Base-by-base conservation (phyloP, 2,329 filamentous ascomycete genomes). In the Rutstroemia sp. region DNA sequence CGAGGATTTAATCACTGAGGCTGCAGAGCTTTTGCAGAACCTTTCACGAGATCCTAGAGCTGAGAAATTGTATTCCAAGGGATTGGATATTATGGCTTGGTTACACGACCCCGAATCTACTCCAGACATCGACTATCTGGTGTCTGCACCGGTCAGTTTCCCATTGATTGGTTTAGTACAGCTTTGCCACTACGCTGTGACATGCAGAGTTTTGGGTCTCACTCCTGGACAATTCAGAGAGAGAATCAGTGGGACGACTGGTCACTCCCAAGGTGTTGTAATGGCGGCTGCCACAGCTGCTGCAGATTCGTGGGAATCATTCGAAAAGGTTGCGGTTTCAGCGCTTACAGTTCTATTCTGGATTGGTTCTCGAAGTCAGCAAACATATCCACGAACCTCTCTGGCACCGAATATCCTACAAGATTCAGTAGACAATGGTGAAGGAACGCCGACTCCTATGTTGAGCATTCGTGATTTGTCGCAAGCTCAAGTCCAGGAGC, bases 381-480 rank as follows among this genome's bases (percentile, higher is more conserved):
- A 99, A 73, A 92, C 92, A 2, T 99, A 96, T 74, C 95, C 94
- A 41, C 85, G 89, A 65, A 99, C 94, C 3, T 97, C 94, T 37
- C 81, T 99, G 67, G 90, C 92, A 3, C 95, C 94, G 0, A 88
- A 84, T 46, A 89, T 92, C 68, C 80, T 99, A 54, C 89, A 92
- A 70, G 94, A 99, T 73, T 96, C 94, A 1, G 81, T 90, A 63
- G 92, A 96, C 70, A 86, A 94, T 71, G 92, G 94, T 52, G 94
- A 99, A 75, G 95, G 95, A n/a, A 82, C 81, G 5, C 94, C 95
- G 1, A 97, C 94, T 1, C 95, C 94, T 44, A 99, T 99, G 94
- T 77, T 99, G 63, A 97, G 94, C 68, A 95, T 99, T 63, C 89
- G 94, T 50, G 94, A 99, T 69, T 82, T 99, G 27, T 87, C 92